Conservation (phyloP, 2,329 filamentous ascomycete genomes). For the Colletotrichum tamarilloi region DNA sequence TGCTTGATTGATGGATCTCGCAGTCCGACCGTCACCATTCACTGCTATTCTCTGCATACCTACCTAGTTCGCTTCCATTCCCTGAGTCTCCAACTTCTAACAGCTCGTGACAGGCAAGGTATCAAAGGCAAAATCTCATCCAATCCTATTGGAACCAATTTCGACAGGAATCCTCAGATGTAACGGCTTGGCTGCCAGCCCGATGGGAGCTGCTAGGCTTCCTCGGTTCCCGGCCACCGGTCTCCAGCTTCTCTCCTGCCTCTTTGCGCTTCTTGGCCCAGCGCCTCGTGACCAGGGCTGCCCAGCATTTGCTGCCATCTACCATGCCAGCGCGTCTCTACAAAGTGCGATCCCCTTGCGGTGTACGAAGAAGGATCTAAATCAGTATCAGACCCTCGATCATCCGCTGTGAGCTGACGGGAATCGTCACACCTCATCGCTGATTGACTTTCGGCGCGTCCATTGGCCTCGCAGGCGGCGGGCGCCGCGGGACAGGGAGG, state of each 20-base stretch:
- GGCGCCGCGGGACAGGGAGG: constrained; percentile 1
- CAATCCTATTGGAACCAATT: neutral
- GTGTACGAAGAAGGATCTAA: neutral
- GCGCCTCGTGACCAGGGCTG: neutral
- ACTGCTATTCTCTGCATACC: too few species aligned
- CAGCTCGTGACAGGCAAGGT: neutral
- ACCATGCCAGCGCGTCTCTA: too few species aligned
- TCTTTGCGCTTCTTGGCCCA: neutral
- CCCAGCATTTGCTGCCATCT: neutral
- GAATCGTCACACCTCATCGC: neutral
- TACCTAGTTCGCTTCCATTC: neutral
- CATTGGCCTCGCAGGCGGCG: neutral
- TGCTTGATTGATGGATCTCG: constrained; percentile 27
- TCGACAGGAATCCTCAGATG: constrained; percentile 1
- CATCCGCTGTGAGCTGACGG: neutral
- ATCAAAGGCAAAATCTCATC: neutral
- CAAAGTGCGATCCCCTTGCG: neutral
- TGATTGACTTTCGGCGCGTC: constrained; percentile 2
- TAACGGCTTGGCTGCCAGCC: neutral
- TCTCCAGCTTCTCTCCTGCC: constrained; percentile 2
- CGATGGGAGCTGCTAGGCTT: neutral
- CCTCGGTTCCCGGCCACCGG: neutral
- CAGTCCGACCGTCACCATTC: neutral
- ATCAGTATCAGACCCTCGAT: neutral
- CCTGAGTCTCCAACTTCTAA: neutral